Percentiles rank a stretch among this genome's conserved stretches.
Evolutionary conservation across 2,329 filamentous ascomycete genomes (phyloP).

Genomic region (Orbilia oligospora): DNA sequence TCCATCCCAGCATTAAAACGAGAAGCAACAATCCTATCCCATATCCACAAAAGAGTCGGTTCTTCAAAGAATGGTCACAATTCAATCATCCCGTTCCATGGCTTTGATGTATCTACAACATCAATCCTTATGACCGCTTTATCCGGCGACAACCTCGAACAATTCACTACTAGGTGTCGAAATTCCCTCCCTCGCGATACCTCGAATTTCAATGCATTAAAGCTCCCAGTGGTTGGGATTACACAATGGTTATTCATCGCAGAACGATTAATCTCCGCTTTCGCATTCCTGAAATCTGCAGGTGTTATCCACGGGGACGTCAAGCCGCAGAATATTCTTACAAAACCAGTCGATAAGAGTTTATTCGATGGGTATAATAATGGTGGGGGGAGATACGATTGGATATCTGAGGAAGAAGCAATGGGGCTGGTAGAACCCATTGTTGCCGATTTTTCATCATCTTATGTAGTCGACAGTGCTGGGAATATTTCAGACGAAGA

Average conservation of each 20-base stretch:
- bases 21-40: conserved; percentile 62
- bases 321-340: conserved; percentile 63
- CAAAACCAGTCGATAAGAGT: conserved; percentile 29
- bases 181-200: conserved; percentile 7
- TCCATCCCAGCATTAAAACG: conserved; percentile 55
- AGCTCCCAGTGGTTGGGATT: conserved; percentile 61
- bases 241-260: conserved; percentile 63
- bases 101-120: conserved; percentile 60
- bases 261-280: conserved; percentile 59
- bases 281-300: conserved; percentile 58
- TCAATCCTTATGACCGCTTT: conserved; percentile 61
- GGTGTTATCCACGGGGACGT: conserved; percentile 64
- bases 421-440: conserved; percentile 56
- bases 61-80: background rate
- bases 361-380: background rate
- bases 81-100: conserved; percentile 61
- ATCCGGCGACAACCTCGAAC: conserved; percentile 60
- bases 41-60: conserved; percentile 53
- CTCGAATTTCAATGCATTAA: conserved; percentile 33
- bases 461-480: conserved; percentile 42
- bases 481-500: conserved; percentile 54
- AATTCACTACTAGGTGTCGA: conserved; percentile 40
- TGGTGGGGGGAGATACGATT: background rate
- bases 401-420: conserved; percentile 22
- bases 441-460: conserved; percentile 63